Evolutionary conservation across 1,139 yeast genomes (phyloP), one percentile per base, ranked within the genome.

Genomic region (Neolecta irregularis): DNA sequence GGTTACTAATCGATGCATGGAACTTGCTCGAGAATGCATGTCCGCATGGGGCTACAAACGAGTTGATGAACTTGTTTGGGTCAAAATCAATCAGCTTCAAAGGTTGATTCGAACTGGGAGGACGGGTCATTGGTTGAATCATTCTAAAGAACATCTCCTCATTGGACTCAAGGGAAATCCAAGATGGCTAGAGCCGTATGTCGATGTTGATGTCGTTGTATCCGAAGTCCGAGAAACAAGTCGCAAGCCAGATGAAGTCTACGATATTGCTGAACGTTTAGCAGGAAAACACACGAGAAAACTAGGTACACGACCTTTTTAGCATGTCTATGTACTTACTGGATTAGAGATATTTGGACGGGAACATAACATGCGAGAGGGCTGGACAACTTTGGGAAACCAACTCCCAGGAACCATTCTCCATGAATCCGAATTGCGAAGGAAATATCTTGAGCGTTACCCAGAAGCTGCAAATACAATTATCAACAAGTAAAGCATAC

Each of bases 111-210:
- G 91, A 41, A 85, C 96, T 0, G 96, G 96, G 1, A 61, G 95
- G 43, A 85, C 96, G 0, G 96, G 96, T 0, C 96, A 85, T 53
- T 85, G 96, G 96, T 61, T 85, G 34, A 85, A 85, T 51, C 96
- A 85, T 54, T 79, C 94, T 1, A 85, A 85, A 48, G 96, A 85
- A 54, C 95, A 85, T 52, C 61, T 81, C 32, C 57, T 85, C 8
- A 79, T 85, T 19, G 96, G 93, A 55, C 53, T 76, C 21, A 83
- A 83, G 50, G 95, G 95, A 0, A 53, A 67, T 31, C 88, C 92
- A 0, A 48, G 53, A n/a, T 80, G 93, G 93, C 51, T 80, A 18
- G 67, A 68, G 42, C 60, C 62, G 34, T 63, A 67, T 31, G 54
- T 77, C 8, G 94, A 83, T 51, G 61, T 74, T 2, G 93, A 85